Evolutionary conservation across 306 rosid species (phyloP), one percentile per base, ranked within the genome.

Genomic region (Lablab purpureus): DNA sequence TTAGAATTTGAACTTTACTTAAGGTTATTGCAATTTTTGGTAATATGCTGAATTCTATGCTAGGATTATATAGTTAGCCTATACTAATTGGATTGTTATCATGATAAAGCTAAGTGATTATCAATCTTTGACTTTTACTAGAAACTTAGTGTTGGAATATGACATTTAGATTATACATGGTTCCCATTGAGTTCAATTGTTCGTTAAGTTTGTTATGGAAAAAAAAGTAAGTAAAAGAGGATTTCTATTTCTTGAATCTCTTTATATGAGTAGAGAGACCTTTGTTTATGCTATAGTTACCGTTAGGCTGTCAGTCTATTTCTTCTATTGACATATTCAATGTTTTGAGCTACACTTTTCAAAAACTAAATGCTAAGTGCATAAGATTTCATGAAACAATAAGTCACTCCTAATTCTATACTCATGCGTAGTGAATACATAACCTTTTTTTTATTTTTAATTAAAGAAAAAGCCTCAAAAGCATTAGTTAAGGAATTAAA

Each of bases 111-210:
- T 54, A 47, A 34, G 49, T 54, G 37, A 69, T 70, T 73, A 19
- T 67, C 73, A 23, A 37, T 34, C 58, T 36, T 12, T 77, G 71
- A 59, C 45, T 73, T 69, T 12, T 10, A 22, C 66, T 12, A 17
- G 67, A 66, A 67, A n/a, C 43, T 65, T 75, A 4, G 25, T 40
- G 72, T 56, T 65, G 63, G 64, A 66, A 65, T 50, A 65, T 60
- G 65, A 73, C 40, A 77, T 19, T 76, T 55, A 60, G 64, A 43
- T 67, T 36, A 17, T 8, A 62, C 68, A 77, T 65, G 30, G 50
- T 21, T 76, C 68, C 55, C 67, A 0, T 85, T 68, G 59, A 63
- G 36, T 60, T 67, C 65, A 27, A 47, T 58, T 64, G 43, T 6
- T 15, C 34, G 30, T 25, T 65, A 27, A 32, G 55, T 8, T 13